A percentile compares a stretch with the other conserved stretches of the same genome.
phyloP scores from a whole-genome alignment of 805 yeast genomes.

The Suhomyces sp. region DNA sequence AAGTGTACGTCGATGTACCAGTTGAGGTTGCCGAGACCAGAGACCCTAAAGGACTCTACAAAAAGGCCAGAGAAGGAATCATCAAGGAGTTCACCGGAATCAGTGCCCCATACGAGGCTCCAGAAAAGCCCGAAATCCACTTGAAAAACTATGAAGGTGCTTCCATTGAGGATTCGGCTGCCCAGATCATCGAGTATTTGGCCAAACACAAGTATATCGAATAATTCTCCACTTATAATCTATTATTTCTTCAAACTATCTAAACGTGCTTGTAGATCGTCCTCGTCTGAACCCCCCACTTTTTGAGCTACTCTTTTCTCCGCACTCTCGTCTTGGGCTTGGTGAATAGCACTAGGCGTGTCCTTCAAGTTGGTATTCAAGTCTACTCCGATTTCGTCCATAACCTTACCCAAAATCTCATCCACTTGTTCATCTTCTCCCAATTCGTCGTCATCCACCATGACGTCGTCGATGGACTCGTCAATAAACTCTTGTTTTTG shows the following conservation, averaged over 20 bases:
- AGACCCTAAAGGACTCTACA: slow-evolving; percentile 95
- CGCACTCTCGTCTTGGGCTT: slow-evolving; percentile 37
- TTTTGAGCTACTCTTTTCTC: slow-evolving; percentile 50
- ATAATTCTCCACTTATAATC: neutral
- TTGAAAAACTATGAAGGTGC: slow-evolving; percentile 63
- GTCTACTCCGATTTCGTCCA: slow-evolving; percentile 95
- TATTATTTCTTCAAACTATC: slow-evolving; percentile 65
- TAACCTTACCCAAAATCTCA: slow-evolving; percentile 83
- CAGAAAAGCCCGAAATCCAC: slow-evolving; percentile 79
- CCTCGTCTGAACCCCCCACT: slow-evolving; percentile 57
- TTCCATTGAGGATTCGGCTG: slow-evolving; percentile 78
- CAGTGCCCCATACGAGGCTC: slow-evolving; percentile 94
- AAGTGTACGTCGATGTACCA: slow-evolving; percentile 91
- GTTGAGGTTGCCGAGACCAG: slow-evolving; percentile 92
- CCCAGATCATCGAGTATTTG: slow-evolving; percentile 66
- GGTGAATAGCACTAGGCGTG: slow-evolving; percentile 38
- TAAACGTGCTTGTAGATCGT: slow-evolving; percentile 84
- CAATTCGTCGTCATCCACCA: slow-evolving; percentile 71
- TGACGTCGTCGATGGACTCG: slow-evolving; percentile 94
- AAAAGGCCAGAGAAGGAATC: slow-evolving; percentile 93
- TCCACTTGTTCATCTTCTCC: slow-evolving; percentile 88
- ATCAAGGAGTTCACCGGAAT: slow-evolving; percentile 95
- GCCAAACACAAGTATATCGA: slow-evolving; percentile 43
- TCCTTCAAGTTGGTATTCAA: slow-evolving; percentile 50
- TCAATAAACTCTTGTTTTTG: slow-evolving; percentile 99